These are phyloP conservation scores for Fusarium tricinctum DNA, from an alignment of 2,329 filamentous ascomycete species.

Conservation along the genomic window DNA sequence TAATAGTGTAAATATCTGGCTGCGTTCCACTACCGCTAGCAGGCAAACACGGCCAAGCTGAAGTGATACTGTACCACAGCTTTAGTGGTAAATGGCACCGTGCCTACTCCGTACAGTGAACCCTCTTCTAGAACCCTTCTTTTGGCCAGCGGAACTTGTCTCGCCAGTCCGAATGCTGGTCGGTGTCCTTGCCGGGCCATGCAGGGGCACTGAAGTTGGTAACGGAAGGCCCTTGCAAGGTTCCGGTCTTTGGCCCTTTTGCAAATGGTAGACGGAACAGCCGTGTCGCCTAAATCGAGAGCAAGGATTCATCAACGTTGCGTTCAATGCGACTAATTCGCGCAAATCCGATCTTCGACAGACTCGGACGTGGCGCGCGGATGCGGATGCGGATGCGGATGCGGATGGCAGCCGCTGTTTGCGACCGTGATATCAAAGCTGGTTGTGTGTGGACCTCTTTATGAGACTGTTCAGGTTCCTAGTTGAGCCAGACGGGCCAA, in stretches of 20 bases:
- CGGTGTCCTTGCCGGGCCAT: conserved; percentile 43
- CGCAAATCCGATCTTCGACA: conserved; percentile 15
- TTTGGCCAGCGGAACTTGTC: conserved; percentile 49
- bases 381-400: neutral
- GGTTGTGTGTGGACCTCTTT: neutral
- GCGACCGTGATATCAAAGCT: neutral
- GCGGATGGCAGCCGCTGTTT: neutral
- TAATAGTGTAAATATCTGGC: conserved; percentile 26
- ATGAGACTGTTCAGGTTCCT: conserved; percentile 15
- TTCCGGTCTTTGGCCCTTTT: conserved; percentile 24
- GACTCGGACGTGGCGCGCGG: neutral
- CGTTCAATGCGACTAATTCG: conserved; percentile 29
- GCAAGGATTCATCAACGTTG: conserved; percentile 21
- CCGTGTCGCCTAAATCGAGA: conserved; percentile 21
- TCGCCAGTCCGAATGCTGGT: conserved; percentile 39
- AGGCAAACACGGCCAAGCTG: conserved; percentile 28
- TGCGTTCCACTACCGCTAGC: conserved; percentile 41
- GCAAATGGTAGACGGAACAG: conserved; percentile 23
- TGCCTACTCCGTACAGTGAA: conserved; percentile 17
- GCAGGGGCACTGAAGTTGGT: conserved; percentile 34
- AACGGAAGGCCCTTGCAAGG: conserved; percentile 19
- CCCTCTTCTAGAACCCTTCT: conserved; percentile 52
- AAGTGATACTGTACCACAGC: conserved; percentile 2
- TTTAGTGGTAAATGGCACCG: conserved; percentile 13
- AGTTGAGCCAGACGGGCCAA: conserved; percentile 16